Conservation (phyloP, 345 rosid species). For the Microthlaspi erraticum region DNA sequence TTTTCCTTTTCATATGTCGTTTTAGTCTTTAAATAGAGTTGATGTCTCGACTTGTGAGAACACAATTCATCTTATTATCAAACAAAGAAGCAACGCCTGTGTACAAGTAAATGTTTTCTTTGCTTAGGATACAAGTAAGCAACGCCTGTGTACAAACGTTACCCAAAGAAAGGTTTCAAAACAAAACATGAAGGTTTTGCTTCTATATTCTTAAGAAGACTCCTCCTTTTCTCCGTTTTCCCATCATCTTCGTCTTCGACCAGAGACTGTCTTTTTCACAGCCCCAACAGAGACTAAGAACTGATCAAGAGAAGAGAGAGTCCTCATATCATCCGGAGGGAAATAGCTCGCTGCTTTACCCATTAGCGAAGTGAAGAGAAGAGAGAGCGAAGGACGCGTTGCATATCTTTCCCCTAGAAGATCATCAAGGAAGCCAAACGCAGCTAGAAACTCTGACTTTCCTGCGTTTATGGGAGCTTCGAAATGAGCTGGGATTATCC, state of each 20-base stretch:
- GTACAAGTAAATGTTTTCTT: no score
- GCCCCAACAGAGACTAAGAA: slow-evolving; percentile 90
- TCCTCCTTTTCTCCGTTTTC: not conserved
- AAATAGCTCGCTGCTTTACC: slow-evolving; percentile 97
- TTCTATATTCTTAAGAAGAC: slow-evolving; percentile 7
- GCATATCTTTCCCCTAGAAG: slow-evolving; percentile 72
- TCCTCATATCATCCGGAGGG: slow-evolving; percentile 97
- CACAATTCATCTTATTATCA: no score
- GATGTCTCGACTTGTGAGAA: no score
- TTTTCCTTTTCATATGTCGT: no score
- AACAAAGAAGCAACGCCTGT: no score
- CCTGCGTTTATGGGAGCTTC: slow-evolving; percentile 85
- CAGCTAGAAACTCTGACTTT: slow-evolving; percentile 84
- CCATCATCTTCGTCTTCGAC: slow-evolving; percentile 59
- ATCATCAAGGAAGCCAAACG: slow-evolving; percentile 89
- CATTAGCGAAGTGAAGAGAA: slow-evolving; percentile 70
- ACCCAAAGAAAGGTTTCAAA: no score
- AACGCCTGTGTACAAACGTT: no score
- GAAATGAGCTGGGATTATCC: slow-evolving; percentile 97
- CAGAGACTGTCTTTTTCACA: slow-evolving; percentile 90
- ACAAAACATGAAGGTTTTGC: no score
- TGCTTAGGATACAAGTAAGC: no score
- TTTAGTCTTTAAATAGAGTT: no score
- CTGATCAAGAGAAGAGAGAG: slow-evolving; percentile 88
- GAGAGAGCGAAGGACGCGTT: slow-evolving; percentile 72